These are phyloP conservation scores for Linum tenue DNA, from an alignment of 345 rosid genomes.

Conservation along the genomic window DNA sequence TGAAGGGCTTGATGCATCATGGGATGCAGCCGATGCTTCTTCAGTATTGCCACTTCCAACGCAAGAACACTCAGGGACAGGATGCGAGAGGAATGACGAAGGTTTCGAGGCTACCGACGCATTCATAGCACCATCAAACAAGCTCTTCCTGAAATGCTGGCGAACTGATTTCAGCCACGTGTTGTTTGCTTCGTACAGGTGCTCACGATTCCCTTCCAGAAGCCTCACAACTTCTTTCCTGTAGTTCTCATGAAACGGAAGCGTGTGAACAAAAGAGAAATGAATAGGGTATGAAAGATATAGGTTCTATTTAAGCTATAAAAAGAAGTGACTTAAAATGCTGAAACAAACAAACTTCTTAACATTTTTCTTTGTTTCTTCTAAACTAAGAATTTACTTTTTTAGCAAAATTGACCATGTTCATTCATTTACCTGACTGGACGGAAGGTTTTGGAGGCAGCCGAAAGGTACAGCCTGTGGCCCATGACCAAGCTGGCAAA, in stretches of 20 bases:
- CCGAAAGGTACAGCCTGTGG: conserved; percentile 82
- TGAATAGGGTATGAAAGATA: not conserved
- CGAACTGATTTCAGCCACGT: conserved; percentile 73
- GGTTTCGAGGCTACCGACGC: conserved; percentile 51
- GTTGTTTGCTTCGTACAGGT: conserved; percentile 68
- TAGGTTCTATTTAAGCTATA: too few relatives aligned
- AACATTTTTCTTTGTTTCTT: too few relatives aligned
- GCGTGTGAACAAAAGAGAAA: conserved; percentile 8
- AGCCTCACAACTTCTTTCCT: conserved; percentile 64
- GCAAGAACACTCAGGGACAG: conserved; percentile 89
- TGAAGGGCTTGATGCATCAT: conserved; percentile 23
- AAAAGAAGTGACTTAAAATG: not conserved
- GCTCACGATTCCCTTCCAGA: conserved; percentile 53
- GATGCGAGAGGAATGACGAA: conserved; percentile 63
- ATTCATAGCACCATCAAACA: conserved; percentile 54
- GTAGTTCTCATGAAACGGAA: not conserved
- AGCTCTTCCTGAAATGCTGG: conserved; percentile 54
- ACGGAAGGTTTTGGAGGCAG: conserved; percentile 68
- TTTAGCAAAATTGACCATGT: conserved; percentile 25
- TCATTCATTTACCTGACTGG: conserved; percentile 62
- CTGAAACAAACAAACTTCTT: not conserved
- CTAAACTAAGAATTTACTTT: not conserved
- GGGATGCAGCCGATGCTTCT: conserved; percentile 9
- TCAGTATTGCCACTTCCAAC: conserved; percentile 17
- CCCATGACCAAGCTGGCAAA: conserved; percentile 93